phyloP scores from a whole-genome alignment of 768 basidiomycete genomes.

The Agrocybe praecox region DNA sequence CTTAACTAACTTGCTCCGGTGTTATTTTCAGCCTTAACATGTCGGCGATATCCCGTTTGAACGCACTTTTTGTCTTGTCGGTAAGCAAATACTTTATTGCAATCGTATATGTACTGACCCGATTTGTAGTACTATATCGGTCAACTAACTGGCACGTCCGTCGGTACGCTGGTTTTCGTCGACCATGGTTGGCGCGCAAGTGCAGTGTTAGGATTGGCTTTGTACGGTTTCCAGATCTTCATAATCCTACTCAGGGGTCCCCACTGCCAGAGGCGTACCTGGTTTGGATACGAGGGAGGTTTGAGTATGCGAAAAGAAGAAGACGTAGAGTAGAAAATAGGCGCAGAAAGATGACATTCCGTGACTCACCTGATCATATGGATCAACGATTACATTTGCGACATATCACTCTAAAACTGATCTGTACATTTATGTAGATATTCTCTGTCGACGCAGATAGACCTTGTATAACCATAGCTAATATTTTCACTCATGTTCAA shows the following conservation, averaged over 20 bases:
- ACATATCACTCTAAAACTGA: too few relatives aligned
- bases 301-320: conserved; percentile 14
- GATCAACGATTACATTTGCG: too few relatives aligned
- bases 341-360: too few relatives aligned
- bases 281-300: conserved; percentile 61
- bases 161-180: conserved; percentile 65
- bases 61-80: conserved; percentile 65
- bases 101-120: too few relatives aligned
- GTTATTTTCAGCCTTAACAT: conserved; percentile 17
- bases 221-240: conserved; percentile 49
- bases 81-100: conserved; percentile 30
- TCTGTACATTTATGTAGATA: too few relatives aligned
- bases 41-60: conserved; percentile 58
- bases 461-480: too few relatives aligned
- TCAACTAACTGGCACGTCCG: conserved; percentile 72
- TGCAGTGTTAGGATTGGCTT: conserved; percentile 54
- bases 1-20: conserved; percentile 5
- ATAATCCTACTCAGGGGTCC: conserved; percentile 64
- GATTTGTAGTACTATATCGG: conserved; percentile 58
- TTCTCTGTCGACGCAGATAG: too few relatives aligned
- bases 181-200: conserved; percentile 63
- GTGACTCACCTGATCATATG: too few relatives aligned
- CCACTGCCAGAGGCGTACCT: conserved; percentile 48
- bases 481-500: too few relatives aligned
- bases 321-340: background rate